Base-by-base conservation (phyloP, 768 basidiomycete genomes). In the Lentinula aciculospora region DNA sequence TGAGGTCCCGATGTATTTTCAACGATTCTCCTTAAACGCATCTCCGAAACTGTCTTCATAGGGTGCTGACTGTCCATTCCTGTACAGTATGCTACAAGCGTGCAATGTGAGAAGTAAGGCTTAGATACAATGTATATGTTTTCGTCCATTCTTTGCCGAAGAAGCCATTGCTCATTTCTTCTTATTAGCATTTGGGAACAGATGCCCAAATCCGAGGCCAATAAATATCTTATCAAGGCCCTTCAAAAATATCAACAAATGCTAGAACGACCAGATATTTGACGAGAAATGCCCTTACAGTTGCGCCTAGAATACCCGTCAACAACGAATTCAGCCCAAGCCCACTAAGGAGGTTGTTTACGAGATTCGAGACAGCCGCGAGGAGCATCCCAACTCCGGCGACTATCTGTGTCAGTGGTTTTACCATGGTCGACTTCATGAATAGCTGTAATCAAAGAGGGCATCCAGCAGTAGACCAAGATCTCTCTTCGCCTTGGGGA, bases 401-500 rank as follows among this genome's bases (percentile, higher is more conserved):
- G 29, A 74, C 67, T 32, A 75, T 75, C 61, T 74, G 74, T 1
- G 69, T 70, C 28, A 74, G 49, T 15, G 71, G 73, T 61, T 73
- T 69, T 72, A 53, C 7, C 8, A n/a, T 13, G 8, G 12, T 8
- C n/a, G 13, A 21, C 10, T 17, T 23, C 12, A 21, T 3, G 21
- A 32, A 6, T 7, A 13, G 25, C 19, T 10, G 19, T 6, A 13
- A 64, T 71, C 54, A 61, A 72, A 71, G 71, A 75, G 61, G 1
- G 71, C 72, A 49, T 73, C 73, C 8, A 75, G 64, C 19, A 74
- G 63, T 23, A 72, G 73, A 13, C 72, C 71, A 8, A 74, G 70
- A 57, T 74, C 71, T 44, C 58, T 61, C 66, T 75, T 73, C 0
- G 73, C 74, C 55, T 74, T 72, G 1, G 74, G 74, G 66, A 71